Percentiles rank a stretch among this genome's conserved stretches.
These are phyloP conservation scores for Rhodotorula sphaerocarpa DNA, from an alignment of 768 basidiomycete genomes.

Conservation along the genomic window DNA sequence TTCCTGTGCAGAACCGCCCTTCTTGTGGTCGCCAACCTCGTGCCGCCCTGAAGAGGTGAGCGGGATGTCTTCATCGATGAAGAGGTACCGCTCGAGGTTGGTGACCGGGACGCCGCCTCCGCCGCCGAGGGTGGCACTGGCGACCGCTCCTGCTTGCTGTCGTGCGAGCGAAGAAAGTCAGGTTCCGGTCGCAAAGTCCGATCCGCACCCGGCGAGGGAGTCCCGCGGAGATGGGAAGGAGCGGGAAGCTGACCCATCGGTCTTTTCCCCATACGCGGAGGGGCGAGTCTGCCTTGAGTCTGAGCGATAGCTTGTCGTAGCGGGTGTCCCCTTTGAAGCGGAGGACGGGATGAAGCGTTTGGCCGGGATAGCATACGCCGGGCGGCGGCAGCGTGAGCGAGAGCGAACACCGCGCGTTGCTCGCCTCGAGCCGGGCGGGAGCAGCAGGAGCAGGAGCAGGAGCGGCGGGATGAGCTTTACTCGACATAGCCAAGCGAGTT, in stretches of 20 bases:
- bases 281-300: slow-evolving; percentile 1
- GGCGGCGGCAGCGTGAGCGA: neutral
- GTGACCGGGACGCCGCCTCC: slow-evolving; percentile 5
- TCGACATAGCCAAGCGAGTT: neutral
- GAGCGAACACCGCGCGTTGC: neutral
- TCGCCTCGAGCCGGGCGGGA: neutral
- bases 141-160: slow-evolving; percentile 13
- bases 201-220: neutral
- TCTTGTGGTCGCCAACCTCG: neutral
- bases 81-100: neutral
- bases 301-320: slow-evolving; percentile 15
- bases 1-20: too few species aligned
- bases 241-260: slow-evolving; percentile 4
- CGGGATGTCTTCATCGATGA: slow-evolving; percentile 18
- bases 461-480: neutral
- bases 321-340: neutral
- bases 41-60: neutral
- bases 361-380: neutral
- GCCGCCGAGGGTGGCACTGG: neutral
- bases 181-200: too few species aligned
- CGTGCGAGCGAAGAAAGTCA: too few species aligned
- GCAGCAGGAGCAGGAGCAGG: neutral
- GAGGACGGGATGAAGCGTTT: neutral
- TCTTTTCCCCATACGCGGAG: slow-evolving; percentile 24
- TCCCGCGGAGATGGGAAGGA: neutral